Conservation (phyloP, 768 basidiomycete genomes). For the Pleurotus tuber-regium region DNA sequence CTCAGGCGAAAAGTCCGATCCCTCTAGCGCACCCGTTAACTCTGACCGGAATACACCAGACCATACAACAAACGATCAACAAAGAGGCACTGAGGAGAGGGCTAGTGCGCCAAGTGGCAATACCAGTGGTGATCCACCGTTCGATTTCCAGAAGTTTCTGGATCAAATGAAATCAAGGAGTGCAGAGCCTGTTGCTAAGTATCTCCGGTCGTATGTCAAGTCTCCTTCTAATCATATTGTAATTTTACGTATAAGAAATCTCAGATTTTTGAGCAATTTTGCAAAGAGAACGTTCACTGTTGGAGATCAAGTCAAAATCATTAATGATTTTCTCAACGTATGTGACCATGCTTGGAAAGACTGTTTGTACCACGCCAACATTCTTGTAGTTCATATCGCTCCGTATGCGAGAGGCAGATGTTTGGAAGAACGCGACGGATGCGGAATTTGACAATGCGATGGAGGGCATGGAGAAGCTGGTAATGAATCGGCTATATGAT, state of each 20-base stretch:
- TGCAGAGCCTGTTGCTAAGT: slow-evolving; percentile 93
- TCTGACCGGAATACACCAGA: slow-evolving; percentile 15
- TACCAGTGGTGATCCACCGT: slow-evolving; percentile 37
- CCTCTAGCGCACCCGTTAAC: slow-evolving; percentile 17
- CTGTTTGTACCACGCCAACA: too few relatives aligned
- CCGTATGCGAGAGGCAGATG: slow-evolving; percentile 82
- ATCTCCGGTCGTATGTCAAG: slow-evolving; percentile 83
- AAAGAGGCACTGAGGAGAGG: slow-evolving; percentile 10
- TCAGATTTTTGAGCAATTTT: slow-evolving; percentile 91
- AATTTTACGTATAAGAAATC: background rate
- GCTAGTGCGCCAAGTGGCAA: slow-evolving; percentile 26
- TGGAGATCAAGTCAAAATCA: slow-evolving; percentile 91
- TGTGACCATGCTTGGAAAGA: slow-evolving; percentile 24
- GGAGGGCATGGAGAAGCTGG: slow-evolving; percentile 99
- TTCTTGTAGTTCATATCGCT: slow-evolving; percentile 81
- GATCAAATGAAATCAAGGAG: slow-evolving; percentile 89
- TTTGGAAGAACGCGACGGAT: slow-evolving; percentile 78
- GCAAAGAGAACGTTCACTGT: slow-evolving; percentile 89
- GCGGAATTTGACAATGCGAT: slow-evolving; percentile 93
- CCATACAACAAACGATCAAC: slow-evolving; percentile 6
- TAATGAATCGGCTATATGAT: slow-evolving; percentile 97
- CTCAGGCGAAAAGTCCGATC: slow-evolving; percentile 9
- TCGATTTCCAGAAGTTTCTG: slow-evolving; percentile 94
- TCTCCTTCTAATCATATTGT: background rate
- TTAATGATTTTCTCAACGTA: slow-evolving; percentile 90